phyloP scores from a whole-genome alignment of 2,329 filamentous ascomycete genomes.

The Colletotrichum tropicale region DNA sequence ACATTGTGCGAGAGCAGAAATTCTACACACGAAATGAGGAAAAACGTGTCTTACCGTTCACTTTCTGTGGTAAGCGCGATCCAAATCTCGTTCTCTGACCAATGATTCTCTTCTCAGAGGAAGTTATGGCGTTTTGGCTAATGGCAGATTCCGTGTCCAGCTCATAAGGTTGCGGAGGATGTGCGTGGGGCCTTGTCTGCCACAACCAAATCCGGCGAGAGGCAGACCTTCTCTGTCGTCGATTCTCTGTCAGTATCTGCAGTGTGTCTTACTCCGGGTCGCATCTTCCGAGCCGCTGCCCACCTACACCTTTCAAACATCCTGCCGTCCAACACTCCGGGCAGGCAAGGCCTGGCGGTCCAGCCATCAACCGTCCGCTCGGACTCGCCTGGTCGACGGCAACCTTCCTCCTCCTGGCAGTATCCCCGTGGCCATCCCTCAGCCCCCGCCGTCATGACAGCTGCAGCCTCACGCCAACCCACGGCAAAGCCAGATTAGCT shows the following conservation, averaged over 20 bases:
- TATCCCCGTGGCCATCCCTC: not conserved
- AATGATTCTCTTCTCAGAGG: not conserved
- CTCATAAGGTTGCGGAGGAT: not conserved
- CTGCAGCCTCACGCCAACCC: not conserved
- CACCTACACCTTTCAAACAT: not conserved
- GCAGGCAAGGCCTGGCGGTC: not conserved
- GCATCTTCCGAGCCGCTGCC: not conserved
- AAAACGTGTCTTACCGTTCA: not conserved
- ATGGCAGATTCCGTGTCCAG: not conserved
- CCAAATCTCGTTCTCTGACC: not conserved
- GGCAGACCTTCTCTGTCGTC: not conserved
- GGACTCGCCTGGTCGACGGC: not conserved
- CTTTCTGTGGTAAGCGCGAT: not conserved
- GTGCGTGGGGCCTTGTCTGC: not conserved
- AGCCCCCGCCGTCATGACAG: conserved; percentile 19
- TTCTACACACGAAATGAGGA: conserved; percentile 1
- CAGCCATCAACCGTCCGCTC: not conserved
- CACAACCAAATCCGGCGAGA: conserved; percentile 4
- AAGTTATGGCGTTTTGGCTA: not conserved
- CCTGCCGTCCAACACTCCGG: not conserved
- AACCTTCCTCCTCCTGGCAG: not conserved
- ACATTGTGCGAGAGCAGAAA: not conserved
- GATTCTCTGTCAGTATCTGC: not conserved
- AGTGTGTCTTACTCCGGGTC: not conserved
- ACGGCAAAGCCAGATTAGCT: not conserved